A percentile compares a stretch with the other conserved stretches of the same genome.
Conservation (phyloP, 2,329 filamentous ascomycete genomes). For the Scolecobasidium constrictum region DNA sequence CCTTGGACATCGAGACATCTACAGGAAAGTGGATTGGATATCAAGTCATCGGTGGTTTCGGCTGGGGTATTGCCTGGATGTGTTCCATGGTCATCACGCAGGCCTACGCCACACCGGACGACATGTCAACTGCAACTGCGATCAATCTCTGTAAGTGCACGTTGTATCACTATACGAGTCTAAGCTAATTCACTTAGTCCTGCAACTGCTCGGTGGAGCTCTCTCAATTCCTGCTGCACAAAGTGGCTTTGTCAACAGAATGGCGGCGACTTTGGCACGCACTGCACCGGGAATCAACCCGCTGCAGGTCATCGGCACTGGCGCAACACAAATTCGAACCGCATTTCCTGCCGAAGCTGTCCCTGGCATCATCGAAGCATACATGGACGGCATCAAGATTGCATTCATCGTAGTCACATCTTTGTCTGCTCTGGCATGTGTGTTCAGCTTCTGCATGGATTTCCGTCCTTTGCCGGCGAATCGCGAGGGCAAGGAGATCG, state of each 20-base stretch:
- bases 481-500: background rate
- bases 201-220: constrained; percentile 31
- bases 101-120: constrained; percentile 21
- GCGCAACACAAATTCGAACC: constrained; percentile 31
- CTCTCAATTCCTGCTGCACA: constrained; percentile 32
- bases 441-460: background rate
- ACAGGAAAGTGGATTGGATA: constrained; percentile 36
- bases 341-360: constrained; percentile 16
- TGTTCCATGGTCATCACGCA: constrained; percentile 30
- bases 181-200: constrained; percentile 14
- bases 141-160: constrained; percentile 22
- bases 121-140: constrained; percentile 28
- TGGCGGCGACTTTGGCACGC: constrained; percentile 22
- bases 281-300: constrained; percentile 12
- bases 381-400: constrained; percentile 1
- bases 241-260: constrained; percentile 29
- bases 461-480: background rate
- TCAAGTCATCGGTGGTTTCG: constrained; percentile 33
- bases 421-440: background rate
- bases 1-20: constrained; percentile 25
- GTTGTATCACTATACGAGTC: background rate
- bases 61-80: constrained; percentile 31
- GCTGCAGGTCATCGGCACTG: background rate
- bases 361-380: background rate
- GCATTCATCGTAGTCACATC: constrained; percentile 4